These are phyloP conservation scores for Hibiscus syriacus DNA, from an alignment of 345 rosid genomes.

Conservation along the genomic window DNA sequence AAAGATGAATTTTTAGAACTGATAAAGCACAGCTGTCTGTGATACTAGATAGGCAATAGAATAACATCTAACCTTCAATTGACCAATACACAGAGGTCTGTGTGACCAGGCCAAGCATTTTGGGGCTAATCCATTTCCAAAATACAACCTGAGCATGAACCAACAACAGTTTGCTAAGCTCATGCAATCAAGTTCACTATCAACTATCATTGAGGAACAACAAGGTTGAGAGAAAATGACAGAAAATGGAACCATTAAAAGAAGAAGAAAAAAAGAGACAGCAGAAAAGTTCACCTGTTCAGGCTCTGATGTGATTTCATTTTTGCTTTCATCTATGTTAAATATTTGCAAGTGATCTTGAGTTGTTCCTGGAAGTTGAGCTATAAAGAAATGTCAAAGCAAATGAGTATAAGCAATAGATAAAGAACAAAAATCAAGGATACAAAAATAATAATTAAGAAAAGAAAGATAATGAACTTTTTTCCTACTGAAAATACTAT, in stretches of 20 bases:
- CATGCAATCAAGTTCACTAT: not conserved
- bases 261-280: not conserved
- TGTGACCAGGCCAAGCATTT: constrained; percentile 91
- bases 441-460: not conserved
- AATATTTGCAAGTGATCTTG: not conserved
- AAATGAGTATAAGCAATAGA: not conserved
- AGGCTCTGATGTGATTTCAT: not conserved
- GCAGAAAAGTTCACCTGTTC: not conserved
- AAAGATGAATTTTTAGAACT: not conserved
- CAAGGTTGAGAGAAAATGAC: not conserved
- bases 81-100: constrained; percentile 91
- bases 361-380: not conserved
- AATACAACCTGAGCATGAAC: constrained; percentile 59
- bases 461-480: not conserved
- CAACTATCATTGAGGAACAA: not conserved
- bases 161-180: constrained; percentile 3
- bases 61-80: constrained; percentile 64
- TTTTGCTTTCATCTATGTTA: not conserved
- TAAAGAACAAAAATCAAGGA: not conserved
- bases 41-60: constrained; percentile 14
- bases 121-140: constrained; percentile 96
- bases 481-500: not conserved
- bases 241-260: not conserved
- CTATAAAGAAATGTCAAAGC: not conserved
- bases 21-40: not conserved